Percentiles rank a stretch among this genome's conserved stretches.
These are phyloP conservation scores for Chaetomium globosum DNA, from an alignment of 2,329 filamentous ascomycete genomes.

Conservation along the genomic window DNA sequence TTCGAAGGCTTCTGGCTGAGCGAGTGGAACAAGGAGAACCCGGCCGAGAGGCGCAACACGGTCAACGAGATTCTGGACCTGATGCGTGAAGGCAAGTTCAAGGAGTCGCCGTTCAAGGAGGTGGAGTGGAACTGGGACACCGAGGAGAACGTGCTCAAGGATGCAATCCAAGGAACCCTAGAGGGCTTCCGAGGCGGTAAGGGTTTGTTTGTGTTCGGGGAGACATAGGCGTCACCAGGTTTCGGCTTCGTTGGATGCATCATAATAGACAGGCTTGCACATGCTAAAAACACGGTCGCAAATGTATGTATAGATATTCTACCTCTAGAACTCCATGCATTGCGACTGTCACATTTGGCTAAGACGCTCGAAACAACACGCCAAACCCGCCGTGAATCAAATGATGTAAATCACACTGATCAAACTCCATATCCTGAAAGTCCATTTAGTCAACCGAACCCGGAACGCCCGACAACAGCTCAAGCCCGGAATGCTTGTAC, in stretches of 20 bases:
- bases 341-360: neutral
- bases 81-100: constrained; percentile 74
- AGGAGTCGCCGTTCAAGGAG: constrained; percentile 79
- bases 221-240: constrained; percentile 48
- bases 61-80: constrained; percentile 82
- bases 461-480: neutral
- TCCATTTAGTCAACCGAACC: neutral
- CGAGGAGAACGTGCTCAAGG: constrained; percentile 65
- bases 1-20: constrained; percentile 97
- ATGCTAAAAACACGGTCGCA: neutral
- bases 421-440: neutral
- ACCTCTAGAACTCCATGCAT: neutral
- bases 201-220: constrained; percentile 80
- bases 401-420: neutral
- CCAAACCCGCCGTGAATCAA: neutral
- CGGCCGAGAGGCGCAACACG: constrained; percentile 72
- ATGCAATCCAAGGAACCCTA: constrained; percentile 79
- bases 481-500: constrained; percentile 87
- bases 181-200: constrained; percentile 85
- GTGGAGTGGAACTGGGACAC: constrained; percentile 84
- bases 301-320: neutral
- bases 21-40: constrained; percentile 78
- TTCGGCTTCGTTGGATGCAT: neutral
- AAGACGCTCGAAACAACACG: neutral
- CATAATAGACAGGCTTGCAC: neutral